Conservation (phyloP, 164 flowering plant species). For the Paratinospora sagittata region DNA sequence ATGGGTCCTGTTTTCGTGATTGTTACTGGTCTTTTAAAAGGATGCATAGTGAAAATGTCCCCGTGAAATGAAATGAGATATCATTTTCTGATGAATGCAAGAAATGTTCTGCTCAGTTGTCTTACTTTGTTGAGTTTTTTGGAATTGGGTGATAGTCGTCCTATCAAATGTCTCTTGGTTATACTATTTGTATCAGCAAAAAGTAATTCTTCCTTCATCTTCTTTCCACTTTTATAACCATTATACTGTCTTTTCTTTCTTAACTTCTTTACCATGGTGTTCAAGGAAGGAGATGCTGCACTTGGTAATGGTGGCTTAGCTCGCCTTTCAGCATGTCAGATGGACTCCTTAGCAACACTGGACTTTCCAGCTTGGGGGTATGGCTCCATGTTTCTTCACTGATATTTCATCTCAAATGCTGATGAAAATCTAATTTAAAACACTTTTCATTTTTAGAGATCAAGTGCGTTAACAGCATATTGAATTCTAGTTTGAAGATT, state of each 20-base stretch:
- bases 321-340: slow-evolving; percentile 52
- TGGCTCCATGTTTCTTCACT: not conserved
- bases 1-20: no score
- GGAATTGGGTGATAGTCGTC: no score
- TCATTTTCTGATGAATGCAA: no score
- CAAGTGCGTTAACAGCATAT: no score
- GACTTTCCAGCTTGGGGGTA: slow-evolving; percentile 61
- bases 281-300: slow-evolving; percentile 60
- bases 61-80: no score
- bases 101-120: no score
- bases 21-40: no score
- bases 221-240: not conserved
- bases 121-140: no score
- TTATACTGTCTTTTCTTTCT: not conserved
- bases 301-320: slow-evolving; percentile 67
- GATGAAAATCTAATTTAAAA: not conserved
- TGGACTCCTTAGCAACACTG: slow-evolving; percentile 56
- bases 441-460: not conserved
- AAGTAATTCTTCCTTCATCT: not conserved
- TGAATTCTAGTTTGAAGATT: no score
- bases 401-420: not conserved
- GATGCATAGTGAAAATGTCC: no score
- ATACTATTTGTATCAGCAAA: no score
- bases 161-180: no score
- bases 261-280: slow-evolving; percentile 7